Evolutionary conservation across 331 rosid genomes (phyloP), one percentile per base, ranked within the genome.

Genomic region (Saraca asoca): DNA sequence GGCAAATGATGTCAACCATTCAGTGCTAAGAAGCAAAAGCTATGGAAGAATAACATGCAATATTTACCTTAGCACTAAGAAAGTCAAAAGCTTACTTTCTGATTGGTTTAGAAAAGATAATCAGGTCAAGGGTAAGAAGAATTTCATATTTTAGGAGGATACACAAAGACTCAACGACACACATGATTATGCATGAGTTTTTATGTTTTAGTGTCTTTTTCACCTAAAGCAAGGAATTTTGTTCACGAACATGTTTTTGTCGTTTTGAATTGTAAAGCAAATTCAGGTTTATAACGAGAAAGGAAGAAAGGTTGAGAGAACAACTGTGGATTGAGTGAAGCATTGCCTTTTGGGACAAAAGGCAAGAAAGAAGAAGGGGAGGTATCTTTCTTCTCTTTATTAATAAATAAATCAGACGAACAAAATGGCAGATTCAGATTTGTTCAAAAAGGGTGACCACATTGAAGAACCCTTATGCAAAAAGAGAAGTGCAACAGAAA

Each of bases 271-370:
- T 3, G n/a, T n/a, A n/a, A n/a, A 37, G 34, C 57, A 18, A 64
- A 69, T 12, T 70, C 34, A 41, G 49, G 58, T 3, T 34, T 61
- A 14, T 43, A 35, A 59, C 49, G 31, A 24, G 31, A 24, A 24
- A 24, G 31, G 31, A 24, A 71, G 45, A 67, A 66, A 18, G 37
- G 57, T 43, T 5, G 71, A 50, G 18, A 29, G 51, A 55, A 55
- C 67, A 65, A 55, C n/a, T 39, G 78, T 51, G 42, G 64, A 64
- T 48, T n/a, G n/a, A n/a, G 68, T 12, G 72, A 77, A 62, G 71
- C 69, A 58, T 52, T 67, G 5, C 59, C 72, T 83, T 78, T 68
- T 61, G 66, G 33, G 18, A 60, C n/a, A 57, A 68, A 75, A 41
- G 73, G 56, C 49, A 51, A 34, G 38, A 62, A 38, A 74, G 41